These are phyloP conservation scores for Collybia mongolica DNA, from an alignment of 768 basidiomycete species.

Conservation along the genomic window DNA sequence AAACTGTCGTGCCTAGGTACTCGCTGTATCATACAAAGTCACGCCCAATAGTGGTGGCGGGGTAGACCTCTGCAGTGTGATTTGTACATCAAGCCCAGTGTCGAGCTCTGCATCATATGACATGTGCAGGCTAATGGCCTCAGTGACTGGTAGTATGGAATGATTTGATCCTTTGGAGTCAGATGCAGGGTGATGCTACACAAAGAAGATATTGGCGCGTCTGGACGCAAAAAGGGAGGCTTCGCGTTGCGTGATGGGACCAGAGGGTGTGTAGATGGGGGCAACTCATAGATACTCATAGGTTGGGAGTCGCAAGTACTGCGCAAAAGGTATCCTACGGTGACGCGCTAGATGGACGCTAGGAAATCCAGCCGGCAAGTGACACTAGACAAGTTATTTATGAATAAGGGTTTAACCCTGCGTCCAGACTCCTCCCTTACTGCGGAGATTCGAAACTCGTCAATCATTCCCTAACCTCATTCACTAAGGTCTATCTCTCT, in stretches of 20 bases:
- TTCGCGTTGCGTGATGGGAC: constrained; percentile 21
- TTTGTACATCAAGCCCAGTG: constrained; percentile 18
- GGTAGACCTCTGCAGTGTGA: constrained; percentile 42
- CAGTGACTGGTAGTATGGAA: constrained; percentile 41
- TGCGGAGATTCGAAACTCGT: constrained; percentile 29
- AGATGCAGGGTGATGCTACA: constrained; percentile 25
- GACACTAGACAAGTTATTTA: neutral
- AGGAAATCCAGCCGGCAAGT: constrained; percentile 20
- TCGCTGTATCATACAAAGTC: constrained; percentile 38
- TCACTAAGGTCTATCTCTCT: constrained; percentile 32
- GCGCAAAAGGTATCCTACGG: constrained; percentile 28
- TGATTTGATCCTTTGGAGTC: constrained; percentile 31
- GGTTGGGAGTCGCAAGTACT: constrained; percentile 17
- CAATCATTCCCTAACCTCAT: constrained; percentile 33
- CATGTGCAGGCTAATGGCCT: constrained; percentile 45
- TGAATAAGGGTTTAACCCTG: too few relatives aligned
- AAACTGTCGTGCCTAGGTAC: constrained; percentile 21
- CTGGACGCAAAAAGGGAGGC: constrained; percentile 12
- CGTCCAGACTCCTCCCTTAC: constrained; percentile 10
- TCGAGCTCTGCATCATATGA: constrained; percentile 40
- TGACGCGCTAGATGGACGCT: constrained; percentile 24
- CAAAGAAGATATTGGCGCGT: constrained; percentile 17
- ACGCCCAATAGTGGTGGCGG: constrained; percentile 26
- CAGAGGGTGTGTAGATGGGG: constrained; percentile 11
- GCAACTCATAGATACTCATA: constrained; percentile 20